A percentile compares a stretch with the other conserved stretches of the same genome.
Conservation (phyloP, 768 basidiomycete species). For the Fomitopsis pulvina region DNA sequence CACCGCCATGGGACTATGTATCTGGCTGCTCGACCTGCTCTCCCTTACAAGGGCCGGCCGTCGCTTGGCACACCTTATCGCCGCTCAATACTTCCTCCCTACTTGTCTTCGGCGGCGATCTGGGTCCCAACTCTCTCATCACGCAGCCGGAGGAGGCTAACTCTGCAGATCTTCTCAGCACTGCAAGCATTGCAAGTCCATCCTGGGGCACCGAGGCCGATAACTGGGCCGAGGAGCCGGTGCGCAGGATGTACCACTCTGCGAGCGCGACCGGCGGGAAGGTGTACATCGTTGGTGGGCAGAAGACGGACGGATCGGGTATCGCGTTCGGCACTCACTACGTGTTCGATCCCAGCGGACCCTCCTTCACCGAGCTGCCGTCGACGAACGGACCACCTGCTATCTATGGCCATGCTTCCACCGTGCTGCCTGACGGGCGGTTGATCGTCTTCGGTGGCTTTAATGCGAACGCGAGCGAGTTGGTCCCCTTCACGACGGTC, state of each 20-base stretch:
- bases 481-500: conserved; percentile 52
- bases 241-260: conserved; percentile 73
- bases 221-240: conserved; percentile 61
- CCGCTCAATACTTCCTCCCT: conserved; percentile 47
- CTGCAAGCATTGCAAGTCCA: conserved; percentile 31
- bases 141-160: conserved; percentile 48
- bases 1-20: conserved; percentile 65
- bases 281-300: conserved; percentile 73
- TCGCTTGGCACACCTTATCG: conserved; percentile 79
- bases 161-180: conserved; percentile 54
- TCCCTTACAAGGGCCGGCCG: conserved; percentile 46
- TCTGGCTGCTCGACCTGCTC: conserved; percentile 38
- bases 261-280: conserved; percentile 43
- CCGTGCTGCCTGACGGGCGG: conserved; percentile 62
- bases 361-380: conserved; percentile 51
- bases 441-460: conserved; percentile 76
- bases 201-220: conserved; percentile 40
- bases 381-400: conserved; percentile 53
- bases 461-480: conserved; percentile 34
- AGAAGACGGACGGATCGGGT: conserved; percentile 74
- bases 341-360: conserved; percentile 43
- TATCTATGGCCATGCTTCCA: conserved; percentile 65
- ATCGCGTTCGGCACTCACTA: conserved; percentile 58
- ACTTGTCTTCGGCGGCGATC: conserved; percentile 73
- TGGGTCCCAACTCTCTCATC: conserved; percentile 49